Evolutionary conservation across 2,329 filamentous ascomycete genomes (phyloP), one percentile per base, ranked within the genome.

Genomic region (Thielaviopsis cerberus): DNA sequence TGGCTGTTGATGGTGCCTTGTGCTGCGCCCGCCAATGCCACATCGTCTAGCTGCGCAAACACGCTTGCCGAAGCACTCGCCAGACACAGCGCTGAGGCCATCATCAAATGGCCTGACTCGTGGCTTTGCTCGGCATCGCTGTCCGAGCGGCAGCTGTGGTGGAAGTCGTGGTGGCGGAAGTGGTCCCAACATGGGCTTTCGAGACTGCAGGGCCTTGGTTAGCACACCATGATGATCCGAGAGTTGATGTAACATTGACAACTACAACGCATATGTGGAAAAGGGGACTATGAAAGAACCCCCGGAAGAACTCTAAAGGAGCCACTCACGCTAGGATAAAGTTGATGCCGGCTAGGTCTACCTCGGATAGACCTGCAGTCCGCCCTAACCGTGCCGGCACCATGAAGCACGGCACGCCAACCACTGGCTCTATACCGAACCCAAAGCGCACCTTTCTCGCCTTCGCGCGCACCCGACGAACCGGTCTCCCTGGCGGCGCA

Each of bases 281-380:
- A 45, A 2, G 4, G 37, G 3, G 20, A 45, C 17, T 3, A 4
- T 48, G 8, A 2, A 17, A 20, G 10, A 20, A n/a, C n/a, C n/a
- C n/a, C n/a, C n/a, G n/a, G 15, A 48, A 17, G 37, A 4, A 48
- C 6, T 17, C 10, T 4, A 45, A 2, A n/a, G 2, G 11, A 8
- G n/a, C 6, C 3, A 61, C 59, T 61, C 45, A 61, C 59, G 59
- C 59, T 27, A 61, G 50, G 13, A 61, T 55, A 48, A 61, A 61
- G 45, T 61, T 61, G 20, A 61, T 58, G 17, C 45, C 59, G 6
- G 34, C 48, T 1, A 58, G 17, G 25, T 61, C 59, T 4, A 53
- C 56, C 6, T 61, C 59, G n/a, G 59, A 52, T 15, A 58, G 27
- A 1, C 55, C 56, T 4, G 27, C 56, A 4, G 55, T 26, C 27